Evolutionary conservation across 305 asterid species (phyloP).

Genomic region (Fraxinus platypoda): DNA sequence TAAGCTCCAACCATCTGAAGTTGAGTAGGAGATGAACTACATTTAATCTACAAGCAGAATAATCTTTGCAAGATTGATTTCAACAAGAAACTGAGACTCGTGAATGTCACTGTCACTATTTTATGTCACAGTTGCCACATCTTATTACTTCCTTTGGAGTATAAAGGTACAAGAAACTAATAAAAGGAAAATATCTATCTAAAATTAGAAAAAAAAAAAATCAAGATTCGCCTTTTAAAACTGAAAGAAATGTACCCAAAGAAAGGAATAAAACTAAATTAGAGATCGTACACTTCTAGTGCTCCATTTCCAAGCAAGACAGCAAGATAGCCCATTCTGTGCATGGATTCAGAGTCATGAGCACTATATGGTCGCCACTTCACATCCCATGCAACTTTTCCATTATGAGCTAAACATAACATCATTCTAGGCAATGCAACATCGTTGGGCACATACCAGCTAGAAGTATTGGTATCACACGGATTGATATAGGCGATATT

Average conservation of each 20-base stretch:
- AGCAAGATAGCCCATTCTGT: conserved; percentile 87
- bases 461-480: conserved; percentile 25
- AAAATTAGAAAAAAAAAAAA: background rate
- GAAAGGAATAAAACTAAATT: background rate
- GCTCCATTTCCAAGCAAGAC: conserved; percentile 93
- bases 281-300: conserved; percentile 81
- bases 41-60: background rate
- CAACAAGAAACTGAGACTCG: background rate
- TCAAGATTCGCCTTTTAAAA: conserved; percentile 4
- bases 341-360: conserved; percentile 44
- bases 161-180: background rate
- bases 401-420: conserved; percentile 86
- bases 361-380: conserved; percentile 79
- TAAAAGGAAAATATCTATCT: background rate
- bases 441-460: conserved; percentile 45
- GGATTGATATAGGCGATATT: conserved; percentile 21
- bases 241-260: background rate
- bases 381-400: conserved; percentile 90
- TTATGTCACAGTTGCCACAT: background rate
- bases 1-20: background rate
- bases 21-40: background rate
- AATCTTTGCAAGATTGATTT: conserved; percentile 1
- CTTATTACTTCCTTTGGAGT: background rate
- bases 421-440: conserved; percentile 82
- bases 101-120: conserved; percentile 1